phyloP scores from a whole-genome alignment of 441 rosid species.

The Mallotus japonicus region DNA sequence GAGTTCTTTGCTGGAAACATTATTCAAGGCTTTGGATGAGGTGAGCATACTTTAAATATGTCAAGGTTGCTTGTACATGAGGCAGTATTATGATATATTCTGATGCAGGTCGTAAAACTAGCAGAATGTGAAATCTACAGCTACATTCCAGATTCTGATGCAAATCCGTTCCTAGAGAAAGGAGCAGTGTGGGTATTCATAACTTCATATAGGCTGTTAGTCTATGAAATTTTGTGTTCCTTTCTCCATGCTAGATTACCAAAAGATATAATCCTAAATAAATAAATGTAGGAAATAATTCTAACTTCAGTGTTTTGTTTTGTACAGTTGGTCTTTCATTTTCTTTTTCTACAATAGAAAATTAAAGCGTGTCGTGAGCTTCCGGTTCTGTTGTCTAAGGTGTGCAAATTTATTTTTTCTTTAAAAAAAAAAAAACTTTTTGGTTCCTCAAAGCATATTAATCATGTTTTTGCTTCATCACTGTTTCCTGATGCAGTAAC shows the following conservation, averaged over 20 bases:
- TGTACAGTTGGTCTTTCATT: constrained; percentile 83
- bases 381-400: constrained; percentile 81
- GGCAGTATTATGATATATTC: constrained; percentile 25
- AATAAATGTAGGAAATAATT: not conserved
- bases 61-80: constrained; percentile 16
- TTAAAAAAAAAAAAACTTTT: not conserved
- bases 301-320: constrained; percentile 14
- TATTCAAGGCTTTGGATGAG: constrained; percentile 89
- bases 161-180: constrained; percentile 78
- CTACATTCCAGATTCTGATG: constrained; percentile 73
- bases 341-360: constrained; percentile 93
- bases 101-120: constrained; percentile 75
- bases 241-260: not conserved
- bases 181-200: constrained; percentile 62
- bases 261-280: not conserved
- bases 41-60: constrained; percentile 36
- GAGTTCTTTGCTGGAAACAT: constrained; percentile 65
- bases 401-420: constrained; percentile 26
- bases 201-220: not conserved
- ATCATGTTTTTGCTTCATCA: not conserved
- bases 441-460: not conserved
- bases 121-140: constrained; percentile 88
- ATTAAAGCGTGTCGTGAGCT: constrained; percentile 76
- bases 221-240: not conserved
- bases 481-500: constrained; percentile 55